Conservation (phyloP, 2,329 filamentous ascomycete species). For the Davidsoniella eucalypti region DNA sequence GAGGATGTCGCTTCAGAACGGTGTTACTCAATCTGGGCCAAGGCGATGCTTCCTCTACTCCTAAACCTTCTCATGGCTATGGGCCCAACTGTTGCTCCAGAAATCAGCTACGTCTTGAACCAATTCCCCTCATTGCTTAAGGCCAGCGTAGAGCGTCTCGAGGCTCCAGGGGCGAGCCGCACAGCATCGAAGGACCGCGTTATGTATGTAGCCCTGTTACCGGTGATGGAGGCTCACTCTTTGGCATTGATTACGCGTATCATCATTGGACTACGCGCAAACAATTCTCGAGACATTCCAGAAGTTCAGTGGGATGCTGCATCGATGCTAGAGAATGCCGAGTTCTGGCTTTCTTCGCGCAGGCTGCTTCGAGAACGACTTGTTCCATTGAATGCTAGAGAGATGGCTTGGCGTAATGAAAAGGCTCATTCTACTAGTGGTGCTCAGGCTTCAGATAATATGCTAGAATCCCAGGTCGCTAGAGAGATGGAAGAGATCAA, state of each 20-base stretch:
- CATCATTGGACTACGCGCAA: slow-evolving; percentile 46
- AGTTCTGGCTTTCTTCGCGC: slow-evolving; percentile 59
- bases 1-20: slow-evolving; percentile 49
- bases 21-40: slow-evolving; percentile 79
- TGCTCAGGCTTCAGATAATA: slow-evolving; percentile 33
- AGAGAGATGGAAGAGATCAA: slow-evolving; percentile 46
- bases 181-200: slow-evolving; percentile 29
- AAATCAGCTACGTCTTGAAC: slow-evolving; percentile 76
- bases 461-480: slow-evolving; percentile 62
- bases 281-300: slow-evolving; percentile 52
- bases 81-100: slow-evolving; percentile 63
- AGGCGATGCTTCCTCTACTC: slow-evolving; percentile 72
- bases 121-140: slow-evolving; percentile 68
- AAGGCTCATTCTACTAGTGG: slow-evolving; percentile 15
- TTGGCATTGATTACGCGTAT: slow-evolving; percentile 61
- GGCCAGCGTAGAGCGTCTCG: slow-evolving; percentile 56
- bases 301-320: slow-evolving; percentile 59
- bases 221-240: slow-evolving; percentile 63
- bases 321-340: slow-evolving; percentile 62
- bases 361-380: slow-evolving; percentile 56
- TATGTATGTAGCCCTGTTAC: slow-evolving; percentile 56
- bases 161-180: slow-evolving; percentile 38
- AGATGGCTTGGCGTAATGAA: slow-evolving; percentile 43
- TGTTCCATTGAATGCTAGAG: slow-evolving; percentile 54
- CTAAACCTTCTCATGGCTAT: slow-evolving; percentile 76